These are phyloP conservation scores for Cryptosporidium andersoni DNA, from an alignment of 169 alveolate species.

Conservation along the genomic window DNA sequence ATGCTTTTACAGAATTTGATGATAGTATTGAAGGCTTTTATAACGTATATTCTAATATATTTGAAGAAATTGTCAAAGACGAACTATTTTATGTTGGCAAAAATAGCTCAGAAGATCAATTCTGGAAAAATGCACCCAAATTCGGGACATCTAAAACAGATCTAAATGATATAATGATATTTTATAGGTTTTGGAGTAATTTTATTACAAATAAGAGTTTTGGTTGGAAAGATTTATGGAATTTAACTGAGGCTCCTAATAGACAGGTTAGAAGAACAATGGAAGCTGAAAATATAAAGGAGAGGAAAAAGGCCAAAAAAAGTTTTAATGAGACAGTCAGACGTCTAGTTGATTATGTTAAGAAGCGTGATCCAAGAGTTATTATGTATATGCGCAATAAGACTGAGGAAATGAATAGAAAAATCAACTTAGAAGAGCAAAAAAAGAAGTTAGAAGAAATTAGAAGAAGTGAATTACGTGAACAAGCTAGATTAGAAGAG, in stretches of 20 bases:
- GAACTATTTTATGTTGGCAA: conserved; percentile 70
- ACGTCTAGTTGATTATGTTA: conserved; percentile 78
- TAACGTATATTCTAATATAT: conserved; percentile 80
- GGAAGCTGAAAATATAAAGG: conserved; percentile 81
- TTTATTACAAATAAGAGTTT: conserved; percentile 79
- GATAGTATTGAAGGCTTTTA: conserved; percentile 78
- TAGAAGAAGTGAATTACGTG: conserved; percentile 35
- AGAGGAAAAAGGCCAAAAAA: conserved; percentile 80
- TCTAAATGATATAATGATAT: conserved; percentile 78
- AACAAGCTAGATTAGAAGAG: conserved; percentile 71
- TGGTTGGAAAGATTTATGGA: conserved; percentile 81
- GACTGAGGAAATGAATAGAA: conserved; percentile 18
- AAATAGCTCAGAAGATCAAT: conserved; percentile 66
- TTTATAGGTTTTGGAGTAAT: conserved; percentile 84
- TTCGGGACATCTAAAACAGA: conserved; percentile 80
- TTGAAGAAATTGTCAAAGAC: conserved; percentile 79
- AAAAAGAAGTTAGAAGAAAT: conserved; percentile 46
- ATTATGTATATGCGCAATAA: conserved; percentile 48
- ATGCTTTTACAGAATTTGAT: conserved; percentile 78
- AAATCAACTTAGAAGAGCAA: conserved; percentile 45
- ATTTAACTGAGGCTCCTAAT: conserved; percentile 80
- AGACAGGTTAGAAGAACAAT: conserved; percentile 78
- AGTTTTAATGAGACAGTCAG: conserved; percentile 80
- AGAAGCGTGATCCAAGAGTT: conserved; percentile 75
- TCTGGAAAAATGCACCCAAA: conserved; percentile 70